A percentile compares a stretch with the other conserved stretches of the same genome.
phyloP scores from a whole-genome alignment of 1,284 basidiomycete species.

The Pterula multifida region DNA sequence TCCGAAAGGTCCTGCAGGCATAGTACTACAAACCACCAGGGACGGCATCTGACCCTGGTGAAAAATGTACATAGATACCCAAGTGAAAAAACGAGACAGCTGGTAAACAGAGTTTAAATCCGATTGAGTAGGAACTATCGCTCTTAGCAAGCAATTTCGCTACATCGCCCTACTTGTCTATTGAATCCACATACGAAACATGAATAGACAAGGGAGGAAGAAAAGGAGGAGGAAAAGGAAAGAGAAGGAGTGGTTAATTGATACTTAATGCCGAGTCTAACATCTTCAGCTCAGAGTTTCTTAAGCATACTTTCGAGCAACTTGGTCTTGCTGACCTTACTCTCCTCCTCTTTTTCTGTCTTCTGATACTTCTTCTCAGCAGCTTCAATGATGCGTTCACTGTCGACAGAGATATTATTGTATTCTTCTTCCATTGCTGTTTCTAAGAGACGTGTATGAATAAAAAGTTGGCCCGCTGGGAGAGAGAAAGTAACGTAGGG shows the following conservation, averaged over 20 bases:
- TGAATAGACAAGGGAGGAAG: too few species aligned
- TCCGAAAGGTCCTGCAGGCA: too few species aligned
- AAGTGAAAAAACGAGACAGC: too few species aligned
- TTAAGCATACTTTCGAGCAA: neutral
- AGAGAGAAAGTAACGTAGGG: neutral
- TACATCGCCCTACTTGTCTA: too few species aligned
- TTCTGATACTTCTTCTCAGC: constrained; percentile 1
- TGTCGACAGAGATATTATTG: neutral
- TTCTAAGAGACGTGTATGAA: neutral
- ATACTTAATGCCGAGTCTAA: neutral
- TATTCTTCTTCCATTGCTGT: neutral
- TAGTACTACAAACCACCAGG: too few species aligned
- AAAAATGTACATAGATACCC: too few species aligned
- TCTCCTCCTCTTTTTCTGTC: neutral
- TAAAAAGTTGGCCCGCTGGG: neutral
- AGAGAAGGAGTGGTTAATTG: too few species aligned
- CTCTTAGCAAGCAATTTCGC: too few species aligned
- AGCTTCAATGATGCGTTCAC: neutral
- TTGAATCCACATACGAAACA: too few species aligned
- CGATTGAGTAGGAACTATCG: too few species aligned
- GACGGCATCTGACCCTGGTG: too few species aligned
- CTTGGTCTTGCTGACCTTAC: neutral
- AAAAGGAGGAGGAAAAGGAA: neutral
- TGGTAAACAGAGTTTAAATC: too few species aligned
- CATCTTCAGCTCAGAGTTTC: neutral